Base-by-base conservation (phyloP, 495 filamentous ascomycete genomes). In the Trichoderma virens region DNA sequence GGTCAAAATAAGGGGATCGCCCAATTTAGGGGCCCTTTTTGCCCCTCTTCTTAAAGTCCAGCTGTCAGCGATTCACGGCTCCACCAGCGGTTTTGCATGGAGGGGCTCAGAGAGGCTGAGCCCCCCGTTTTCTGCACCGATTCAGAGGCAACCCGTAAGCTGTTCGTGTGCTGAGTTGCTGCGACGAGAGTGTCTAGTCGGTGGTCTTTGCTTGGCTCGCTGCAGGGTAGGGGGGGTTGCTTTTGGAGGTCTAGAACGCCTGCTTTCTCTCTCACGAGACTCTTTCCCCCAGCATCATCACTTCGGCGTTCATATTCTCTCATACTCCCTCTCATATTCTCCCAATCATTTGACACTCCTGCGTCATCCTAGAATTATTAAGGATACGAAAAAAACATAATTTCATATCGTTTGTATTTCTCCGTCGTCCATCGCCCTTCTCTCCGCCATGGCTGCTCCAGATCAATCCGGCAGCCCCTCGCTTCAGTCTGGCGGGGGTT, bases 401-500 rank as follows among this genome's bases (percentile, higher is more conserved):
- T n/a, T n/a, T n/a, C n/a, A n/a, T n/a, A n/a, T n/a, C n/a, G n/a
- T 41, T 41, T 8, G 0, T 16, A 2, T 18, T 18, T 13, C 20
- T 34, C 27, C 2, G 2, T 35, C 56, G 20, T 9, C 25, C 32
- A 39, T 43, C 20, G 11, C 25, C 31, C 2, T 20, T 27, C 28
- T 59, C 18, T 27, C 51, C 56, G 63, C 25, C 61, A 72, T 68
- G 67, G 51, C 60, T n/a, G 30, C 43, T n/a, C 20, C 35, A 39
- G 59, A 62, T 5, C 60, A 47, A 1, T 14, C 34, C 54, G 47
- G 43, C 47, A 68, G 13, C 66, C 66, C 59, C 67, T 67, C 70
- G 25, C 73, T 73, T 61, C 72, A 78, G 62, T 74, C 75, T 1
- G 76, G 74, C 34, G 77, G 73, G 27, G 76, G 75, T 16, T 66